These are phyloP conservation scores for Ophiocordyceps robertsii DNA, from an alignment of 2,329 filamentous ascomycete genomes.

Conservation along the genomic window DNA sequence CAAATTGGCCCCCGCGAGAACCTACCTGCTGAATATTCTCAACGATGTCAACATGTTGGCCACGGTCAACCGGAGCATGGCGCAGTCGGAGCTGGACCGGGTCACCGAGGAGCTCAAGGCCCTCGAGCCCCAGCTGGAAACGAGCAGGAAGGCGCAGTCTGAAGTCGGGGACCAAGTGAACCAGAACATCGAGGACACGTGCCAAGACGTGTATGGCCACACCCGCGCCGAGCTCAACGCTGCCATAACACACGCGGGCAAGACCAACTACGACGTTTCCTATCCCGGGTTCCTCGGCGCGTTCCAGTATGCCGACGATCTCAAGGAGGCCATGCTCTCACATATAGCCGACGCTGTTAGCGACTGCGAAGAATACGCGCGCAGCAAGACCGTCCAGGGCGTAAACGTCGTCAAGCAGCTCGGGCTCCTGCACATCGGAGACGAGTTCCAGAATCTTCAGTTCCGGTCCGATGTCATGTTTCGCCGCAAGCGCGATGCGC, in stretches of 20 bases:
- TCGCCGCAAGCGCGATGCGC: conserved; percentile 62
- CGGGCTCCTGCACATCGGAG: conserved; percentile 75
- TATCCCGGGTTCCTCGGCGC: conserved; percentile 78
- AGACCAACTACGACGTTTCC: conserved; percentile 64
- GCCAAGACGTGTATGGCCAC: conserved; percentile 72
- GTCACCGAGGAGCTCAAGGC: conserved; percentile 69
- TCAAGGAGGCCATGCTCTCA: conserved; percentile 84
- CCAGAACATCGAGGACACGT: conserved; percentile 69
- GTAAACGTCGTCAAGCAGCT: conserved; percentile 82
- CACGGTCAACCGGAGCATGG: conserved; percentile 75
- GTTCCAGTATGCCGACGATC: conserved; percentile 85
- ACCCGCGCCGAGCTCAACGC: conserved; percentile 61
- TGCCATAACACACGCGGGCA: conserved; percentile 67
- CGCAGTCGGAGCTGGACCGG: conserved; percentile 70
- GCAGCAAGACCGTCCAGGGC: conserved; percentile 60
- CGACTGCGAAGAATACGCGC: conserved; percentile 75
- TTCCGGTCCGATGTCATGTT: conserved; percentile 96
- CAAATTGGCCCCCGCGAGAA: conserved; percentile 89
- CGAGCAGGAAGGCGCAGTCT: conserved; percentile 64
- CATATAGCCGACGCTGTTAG: conserved; percentile 70
- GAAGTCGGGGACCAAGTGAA: conserved; percentile 76
- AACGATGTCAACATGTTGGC: conserved; percentile 77
- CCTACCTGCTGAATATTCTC: conserved; percentile 86
- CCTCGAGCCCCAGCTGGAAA: conserved; percentile 74
- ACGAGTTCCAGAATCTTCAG: conserved; percentile 72